phyloP scores from a whole-genome alignment of 148 eudicot genomes.

The Diospyros lotus region DNA sequence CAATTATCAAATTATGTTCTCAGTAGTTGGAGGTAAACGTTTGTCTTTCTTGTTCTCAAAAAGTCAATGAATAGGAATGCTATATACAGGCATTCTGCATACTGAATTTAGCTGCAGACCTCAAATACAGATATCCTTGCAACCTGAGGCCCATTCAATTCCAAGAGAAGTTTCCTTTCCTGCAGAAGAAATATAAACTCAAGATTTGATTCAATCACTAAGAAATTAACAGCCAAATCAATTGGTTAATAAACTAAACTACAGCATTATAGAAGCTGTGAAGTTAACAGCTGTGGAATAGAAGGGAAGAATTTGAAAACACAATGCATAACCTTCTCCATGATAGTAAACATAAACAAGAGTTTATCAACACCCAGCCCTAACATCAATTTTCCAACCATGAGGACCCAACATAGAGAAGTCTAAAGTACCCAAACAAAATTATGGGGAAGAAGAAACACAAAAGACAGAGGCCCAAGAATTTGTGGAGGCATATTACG shows the following conservation, averaged over 20 bases:
- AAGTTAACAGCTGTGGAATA: too few species aligned
- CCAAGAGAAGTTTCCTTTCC: constrained; percentile 88
- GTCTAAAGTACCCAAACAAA: too few species aligned
- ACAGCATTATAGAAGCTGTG: not conserved
- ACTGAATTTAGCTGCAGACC: constrained; percentile 37
- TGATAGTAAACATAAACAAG: too few species aligned
- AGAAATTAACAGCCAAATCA: not conserved
- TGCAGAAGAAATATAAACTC: constrained; percentile 27
- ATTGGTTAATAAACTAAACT: constrained; percentile 4
- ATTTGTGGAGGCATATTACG: too few species aligned
- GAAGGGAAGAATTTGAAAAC: too few species aligned
- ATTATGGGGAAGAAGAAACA: too few species aligned
- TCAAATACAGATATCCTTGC: constrained; percentile 83
- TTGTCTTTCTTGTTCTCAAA: not conserved
- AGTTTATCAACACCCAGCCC: too few species aligned
- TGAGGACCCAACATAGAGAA: too few species aligned
- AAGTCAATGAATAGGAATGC: not conserved
- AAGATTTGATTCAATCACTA: constrained; percentile 1
- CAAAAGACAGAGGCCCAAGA: too few species aligned
- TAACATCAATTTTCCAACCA: too few species aligned
- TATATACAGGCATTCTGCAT: not conserved
- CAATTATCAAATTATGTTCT: not conserved
- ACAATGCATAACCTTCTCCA: too few species aligned
- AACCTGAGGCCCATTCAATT: constrained; percentile 77
- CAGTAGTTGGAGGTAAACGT: not conserved